A percentile compares a stretch with the other conserved stretches of the same genome.
These are phyloP conservation scores for Alternaria solani DNA, from an alignment of 2,329 filamentous ascomycete species.

Conservation along the genomic window DNA sequence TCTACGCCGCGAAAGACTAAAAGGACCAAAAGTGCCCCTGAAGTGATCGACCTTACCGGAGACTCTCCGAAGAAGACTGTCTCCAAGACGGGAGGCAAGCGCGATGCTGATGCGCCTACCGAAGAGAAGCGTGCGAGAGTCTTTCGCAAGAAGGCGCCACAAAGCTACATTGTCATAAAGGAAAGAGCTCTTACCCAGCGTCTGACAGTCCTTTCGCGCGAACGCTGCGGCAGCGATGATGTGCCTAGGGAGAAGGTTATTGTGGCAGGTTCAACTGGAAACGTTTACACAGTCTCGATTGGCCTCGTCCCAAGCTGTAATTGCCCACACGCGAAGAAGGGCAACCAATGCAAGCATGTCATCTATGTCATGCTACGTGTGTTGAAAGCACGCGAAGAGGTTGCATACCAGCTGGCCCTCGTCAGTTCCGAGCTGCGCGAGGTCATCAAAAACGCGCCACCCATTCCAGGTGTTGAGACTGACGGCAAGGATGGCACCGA, in stretches of 20 bases:
- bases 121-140: constrained; percentile 45
- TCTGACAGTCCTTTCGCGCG: constrained; percentile 66
- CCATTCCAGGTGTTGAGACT: constrained; percentile 54
- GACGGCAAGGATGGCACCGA: constrained; percentile 39
- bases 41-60: constrained; percentile 17
- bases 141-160: constrained; percentile 53
- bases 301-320: constrained; percentile 61
- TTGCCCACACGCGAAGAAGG: constrained; percentile 63
- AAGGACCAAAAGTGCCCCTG: constrained; percentile 9
- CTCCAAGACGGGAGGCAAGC: constrained; percentile 29
- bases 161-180: constrained; percentile 57
- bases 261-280: constrained; percentile 68
- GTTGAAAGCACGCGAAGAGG: constrained; percentile 63
- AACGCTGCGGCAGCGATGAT: constrained; percentile 54
- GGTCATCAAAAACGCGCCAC: constrained; percentile 63
- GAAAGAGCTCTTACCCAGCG: constrained; percentile 60
- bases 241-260: constrained; percentile 62
- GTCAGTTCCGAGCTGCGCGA: constrained; percentile 65
- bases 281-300: constrained; percentile 67
- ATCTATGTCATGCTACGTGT: constrained; percentile 67
- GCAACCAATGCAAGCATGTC: constrained; percentile 71
- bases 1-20: constrained; percentile 15
- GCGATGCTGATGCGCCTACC: constrained; percentile 19
- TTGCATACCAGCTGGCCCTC: constrained; percentile 68
- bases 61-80: constrained; percentile 22